These are phyloP conservation scores for Dactylonectria macrodidyma DNA, from an alignment of 2,329 filamentous ascomycete species.

Conservation along the genomic window DNA sequence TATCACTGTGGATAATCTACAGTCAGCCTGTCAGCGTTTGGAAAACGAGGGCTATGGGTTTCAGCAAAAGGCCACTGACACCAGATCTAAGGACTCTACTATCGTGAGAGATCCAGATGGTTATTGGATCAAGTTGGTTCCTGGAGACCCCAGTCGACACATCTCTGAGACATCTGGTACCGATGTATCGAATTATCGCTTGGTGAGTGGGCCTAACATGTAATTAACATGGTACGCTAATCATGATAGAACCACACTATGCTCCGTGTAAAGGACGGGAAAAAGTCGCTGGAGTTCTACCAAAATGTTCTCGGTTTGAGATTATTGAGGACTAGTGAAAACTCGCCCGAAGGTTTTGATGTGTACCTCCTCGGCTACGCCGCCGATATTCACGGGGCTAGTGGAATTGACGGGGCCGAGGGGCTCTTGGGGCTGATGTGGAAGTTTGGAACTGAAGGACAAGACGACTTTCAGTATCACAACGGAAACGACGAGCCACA, in stretches of 20 bases:
- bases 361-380: conserved; percentile 94
- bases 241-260: conserved; percentile 84
- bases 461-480: conserved; percentile 88
- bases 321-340: conserved; percentile 81
- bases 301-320: conserved; percentile 92
- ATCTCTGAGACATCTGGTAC: conserved; percentile 81
- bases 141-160: conserved; percentile 79
- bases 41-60: conserved; percentile 93
- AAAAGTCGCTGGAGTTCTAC: conserved; percentile 84
- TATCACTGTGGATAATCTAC: conserved; percentile 86
- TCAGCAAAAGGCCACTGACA: conserved; percentile 94
- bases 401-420: conserved; percentile 74
- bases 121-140: conserved; percentile 89
- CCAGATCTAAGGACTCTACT: conserved; percentile 88
- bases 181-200: conserved; percentile 81
- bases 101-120: conserved; percentile 91
- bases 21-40: conserved; percentile 89
- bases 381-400: conserved; percentile 63
- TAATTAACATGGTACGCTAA: not conserved
- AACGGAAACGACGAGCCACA: conserved; percentile 93
- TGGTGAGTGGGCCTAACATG: conserved; percentile 58
- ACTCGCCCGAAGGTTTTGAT: conserved; percentile 82
- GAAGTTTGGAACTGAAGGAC: conserved; percentile 88
- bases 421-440: conserved; percentile 93
- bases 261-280: conserved; percentile 89